A percentile compares a stretch with the other conserved stretches of the same genome.
Evolutionary conservation across 1,284 basidiomycete genomes (phyloP).

Genomic region (Cutaneotrichosporon mucoides): DNA sequence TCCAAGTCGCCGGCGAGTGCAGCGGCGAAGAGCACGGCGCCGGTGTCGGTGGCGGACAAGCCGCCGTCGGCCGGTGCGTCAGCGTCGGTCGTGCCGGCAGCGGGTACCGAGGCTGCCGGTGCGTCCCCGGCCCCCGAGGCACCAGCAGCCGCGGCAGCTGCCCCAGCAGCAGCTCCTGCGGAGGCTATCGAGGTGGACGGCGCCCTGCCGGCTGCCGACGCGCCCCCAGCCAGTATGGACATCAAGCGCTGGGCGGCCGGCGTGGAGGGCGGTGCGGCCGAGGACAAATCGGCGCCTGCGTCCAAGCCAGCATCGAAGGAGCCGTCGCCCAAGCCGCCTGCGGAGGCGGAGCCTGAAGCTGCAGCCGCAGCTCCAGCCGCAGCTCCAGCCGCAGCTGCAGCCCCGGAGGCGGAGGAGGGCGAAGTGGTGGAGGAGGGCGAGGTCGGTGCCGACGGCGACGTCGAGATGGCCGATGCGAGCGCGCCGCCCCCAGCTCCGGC

Average conservation of each 20-base stretch:
- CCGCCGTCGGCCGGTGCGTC: neutral
- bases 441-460: conserved; percentile 9
- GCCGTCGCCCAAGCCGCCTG: too few relatives aligned
- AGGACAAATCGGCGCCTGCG: neutral
- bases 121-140: neutral
- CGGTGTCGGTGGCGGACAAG: neutral
- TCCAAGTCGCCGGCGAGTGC: conserved; percentile 10
- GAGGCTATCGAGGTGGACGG: neutral
- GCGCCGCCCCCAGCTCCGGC: neutral
- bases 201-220: neutral
- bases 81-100: neutral
- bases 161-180: neutral
- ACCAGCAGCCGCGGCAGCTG: neutral
- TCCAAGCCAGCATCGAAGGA: too few relatives aligned
- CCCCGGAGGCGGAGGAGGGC: neutral
- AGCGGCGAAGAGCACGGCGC: neutral
- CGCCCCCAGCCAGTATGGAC: conserved; percentile 7
- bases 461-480: conserved; percentile 18
- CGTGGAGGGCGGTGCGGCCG: conserved; percentile 7
- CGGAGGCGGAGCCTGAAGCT: too few relatives aligned
- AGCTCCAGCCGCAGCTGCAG: too few relatives aligned
- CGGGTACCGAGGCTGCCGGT: neutral
- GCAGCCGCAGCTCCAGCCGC: too few relatives aligned
- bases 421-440: too few relatives aligned
- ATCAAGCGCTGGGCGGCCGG: conserved; percentile 20